Base-by-base conservation (phyloP, 1,139 yeast species). In the Zygosaccharomyces pseudobailii region DNA sequence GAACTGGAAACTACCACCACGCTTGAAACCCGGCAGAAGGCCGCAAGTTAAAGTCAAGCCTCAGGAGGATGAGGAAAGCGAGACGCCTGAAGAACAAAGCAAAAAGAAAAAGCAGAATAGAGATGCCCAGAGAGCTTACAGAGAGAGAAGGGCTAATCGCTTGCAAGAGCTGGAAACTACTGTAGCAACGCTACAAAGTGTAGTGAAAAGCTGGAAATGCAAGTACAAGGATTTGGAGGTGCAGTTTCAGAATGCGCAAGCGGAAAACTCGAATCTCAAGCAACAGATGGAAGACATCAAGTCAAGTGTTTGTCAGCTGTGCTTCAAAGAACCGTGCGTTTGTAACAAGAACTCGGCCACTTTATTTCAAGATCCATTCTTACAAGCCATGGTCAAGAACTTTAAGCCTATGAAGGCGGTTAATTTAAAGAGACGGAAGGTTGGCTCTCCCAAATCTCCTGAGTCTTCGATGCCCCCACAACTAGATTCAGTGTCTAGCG, bases 91-190 rank as follows among this genome's bases (percentile, higher is more conserved):
- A 43, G 80, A 85, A 0, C 84, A 85, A 1, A 77, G 83, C 37
- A 86, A 87, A 62, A 72, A 96, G 49, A 88, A 89, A 67, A 95
- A 96, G 0, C 97, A 90, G 68, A 90, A 90, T 64, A 74, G 97
- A 50, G 96, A 95, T 23, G 97, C 97, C 3, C 97, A 89, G 69
- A 69, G 97, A 47, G 97, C 97, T 0, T 90, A 89, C 38, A 55
- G 72, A 42, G 71, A 68, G 43, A 59, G 72, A 43, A 60, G 67
- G 35, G 69, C 70, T 4, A 65, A 65, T 19, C 59, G 65, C 40
- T 79, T 81, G 4, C 69, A 73, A 23, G 84, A 78, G 55, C 67
- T 82, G 40, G 86, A 82, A 58, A 75, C 68, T 7, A 72, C 68
- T 69, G 95, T 52, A 88, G 87, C 66, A 71, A 94, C 57, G 68